phyloP scores from a whole-genome alignment of 306 rosid species.

The Corylus avellana region DNA sequence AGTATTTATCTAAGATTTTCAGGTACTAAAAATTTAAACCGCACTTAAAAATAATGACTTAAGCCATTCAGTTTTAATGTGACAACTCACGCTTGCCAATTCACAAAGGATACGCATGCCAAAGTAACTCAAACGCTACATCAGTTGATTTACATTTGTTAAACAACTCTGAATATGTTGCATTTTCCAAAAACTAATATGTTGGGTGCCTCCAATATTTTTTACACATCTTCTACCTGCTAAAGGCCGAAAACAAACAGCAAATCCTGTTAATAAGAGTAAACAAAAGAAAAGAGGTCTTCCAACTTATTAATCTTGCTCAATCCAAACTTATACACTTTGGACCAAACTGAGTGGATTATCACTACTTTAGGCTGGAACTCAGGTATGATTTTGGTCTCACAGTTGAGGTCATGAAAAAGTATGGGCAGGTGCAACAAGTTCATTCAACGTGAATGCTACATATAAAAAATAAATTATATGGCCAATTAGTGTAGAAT shows the following conservation, averaged over 20 bases:
- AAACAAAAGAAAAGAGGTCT: neutral
- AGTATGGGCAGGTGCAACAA: neutral
- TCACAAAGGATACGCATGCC: neutral
- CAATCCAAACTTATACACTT: neutral
- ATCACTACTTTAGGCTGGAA: neutral
- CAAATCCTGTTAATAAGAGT: neutral
- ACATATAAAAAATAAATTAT: neutral
- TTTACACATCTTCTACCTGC: neutral
- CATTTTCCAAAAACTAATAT: neutral
- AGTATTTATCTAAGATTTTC: neutral
- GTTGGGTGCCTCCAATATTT: neutral
- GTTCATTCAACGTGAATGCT: neutral
- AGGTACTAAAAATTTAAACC: neutral
- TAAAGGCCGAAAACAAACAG: neutral
- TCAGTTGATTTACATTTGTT: neutral
- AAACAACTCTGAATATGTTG: neutral
- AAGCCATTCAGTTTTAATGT: neutral
- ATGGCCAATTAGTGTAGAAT: neutral
- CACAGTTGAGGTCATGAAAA: neutral
- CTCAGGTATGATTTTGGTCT: neutral
- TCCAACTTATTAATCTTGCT: neutral
- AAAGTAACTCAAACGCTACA: neutral
- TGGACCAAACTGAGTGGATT: neutral
- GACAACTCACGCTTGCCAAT: neutral
- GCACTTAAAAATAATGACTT: neutral